Conservation (phyloP, 1,139 yeast genomes). For the Magnusiomyces sp. region DNA sequence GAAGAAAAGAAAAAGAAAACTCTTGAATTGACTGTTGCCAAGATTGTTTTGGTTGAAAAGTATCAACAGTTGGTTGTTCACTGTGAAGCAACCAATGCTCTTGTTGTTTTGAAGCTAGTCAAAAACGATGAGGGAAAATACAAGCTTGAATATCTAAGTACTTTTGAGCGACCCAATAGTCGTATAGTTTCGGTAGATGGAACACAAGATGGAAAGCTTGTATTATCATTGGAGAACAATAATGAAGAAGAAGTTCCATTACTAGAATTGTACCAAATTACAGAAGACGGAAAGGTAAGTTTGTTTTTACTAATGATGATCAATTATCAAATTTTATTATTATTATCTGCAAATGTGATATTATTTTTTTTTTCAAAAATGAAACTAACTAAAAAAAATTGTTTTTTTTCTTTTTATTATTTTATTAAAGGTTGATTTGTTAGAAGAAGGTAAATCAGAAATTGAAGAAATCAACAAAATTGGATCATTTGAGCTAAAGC, state of each 20-base stretch:
- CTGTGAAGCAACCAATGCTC: conserved; percentile 15
- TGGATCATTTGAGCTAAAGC: conserved; percentile 29
- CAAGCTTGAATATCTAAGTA: conserved; percentile 21
- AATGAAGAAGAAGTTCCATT: not conserved
- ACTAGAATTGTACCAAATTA: not conserved
- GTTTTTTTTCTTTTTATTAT: too few species aligned
- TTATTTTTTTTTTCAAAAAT: too few species aligned
- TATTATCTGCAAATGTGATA: not conserved
- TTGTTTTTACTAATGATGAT: not conserved
- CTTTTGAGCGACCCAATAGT: conserved; percentile 24
- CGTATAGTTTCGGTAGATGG: conserved; percentile 33
- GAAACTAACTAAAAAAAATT: too few species aligned
- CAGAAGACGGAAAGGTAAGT: conserved; percentile 2
- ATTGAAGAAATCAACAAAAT: conserved; percentile 14
- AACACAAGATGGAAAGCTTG: conserved; percentile 28
- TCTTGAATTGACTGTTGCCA: conserved; percentile 58
- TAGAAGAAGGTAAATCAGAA: not conserved
- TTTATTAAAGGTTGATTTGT: not conserved
- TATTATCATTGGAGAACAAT: conserved; percentile 44
- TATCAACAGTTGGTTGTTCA: conserved; percentile 19
- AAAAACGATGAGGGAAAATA: conserved; percentile 16
- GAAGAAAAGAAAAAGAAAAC: conserved; percentile 35
- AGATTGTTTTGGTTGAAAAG: conserved; percentile 45
- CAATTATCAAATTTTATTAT: not conserved
- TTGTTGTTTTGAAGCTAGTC: not conserved